Conservation (phyloP, 2,329 filamentous ascomycete species). For the Arthrobotrys entomopaga region DNA sequence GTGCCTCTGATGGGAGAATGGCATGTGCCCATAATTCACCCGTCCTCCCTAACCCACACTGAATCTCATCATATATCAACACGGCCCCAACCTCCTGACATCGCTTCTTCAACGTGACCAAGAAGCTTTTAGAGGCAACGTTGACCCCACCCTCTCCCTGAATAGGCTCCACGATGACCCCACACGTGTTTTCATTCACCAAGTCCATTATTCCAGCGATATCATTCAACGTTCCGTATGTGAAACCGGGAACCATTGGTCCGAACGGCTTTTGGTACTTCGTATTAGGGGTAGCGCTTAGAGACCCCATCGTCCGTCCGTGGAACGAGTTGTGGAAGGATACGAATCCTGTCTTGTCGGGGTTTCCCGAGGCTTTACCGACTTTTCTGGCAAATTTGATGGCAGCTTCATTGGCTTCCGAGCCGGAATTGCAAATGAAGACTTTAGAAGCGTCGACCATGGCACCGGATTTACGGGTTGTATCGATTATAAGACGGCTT, state of each 20-base stretch:
- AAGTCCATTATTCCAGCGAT: constrained; percentile 75
- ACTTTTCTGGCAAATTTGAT: constrained; percentile 96
- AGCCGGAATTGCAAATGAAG: constrained; percentile 96
- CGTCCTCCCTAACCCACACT: constrained; percentile 89
- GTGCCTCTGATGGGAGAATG: constrained; percentile 77
- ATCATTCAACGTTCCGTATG: constrained; percentile 86
- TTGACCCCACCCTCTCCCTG: constrained; percentile 96
- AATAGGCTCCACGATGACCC: constrained; percentile 95
- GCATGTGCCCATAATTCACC: constrained; percentile 90
- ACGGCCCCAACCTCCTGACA: constrained; percentile 89
- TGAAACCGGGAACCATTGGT: constrained; percentile 95
- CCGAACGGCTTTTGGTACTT: constrained; percentile 97
- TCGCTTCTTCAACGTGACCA: constrained; percentile 81
- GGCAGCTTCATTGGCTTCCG: constrained; percentile 96
- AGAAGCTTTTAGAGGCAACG: constrained; percentile 82
- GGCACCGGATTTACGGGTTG: constrained; percentile 79
- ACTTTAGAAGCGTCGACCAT: constrained; percentile 83
- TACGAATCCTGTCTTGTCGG: constrained; percentile 82
- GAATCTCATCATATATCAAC: constrained; percentile 92
- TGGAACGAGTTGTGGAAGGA: constrained; percentile 95
- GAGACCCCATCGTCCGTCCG: constrained; percentile 91
- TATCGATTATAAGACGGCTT: constrained; percentile 83
- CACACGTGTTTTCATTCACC: constrained; percentile 86
- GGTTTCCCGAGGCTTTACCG: constrained; percentile 71
- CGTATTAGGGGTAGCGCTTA: constrained; percentile 96